These are phyloP conservation scores for Silene vulgaris DNA, from an alignment of 179 eudicot genomes.

Conservation along the genomic window DNA sequence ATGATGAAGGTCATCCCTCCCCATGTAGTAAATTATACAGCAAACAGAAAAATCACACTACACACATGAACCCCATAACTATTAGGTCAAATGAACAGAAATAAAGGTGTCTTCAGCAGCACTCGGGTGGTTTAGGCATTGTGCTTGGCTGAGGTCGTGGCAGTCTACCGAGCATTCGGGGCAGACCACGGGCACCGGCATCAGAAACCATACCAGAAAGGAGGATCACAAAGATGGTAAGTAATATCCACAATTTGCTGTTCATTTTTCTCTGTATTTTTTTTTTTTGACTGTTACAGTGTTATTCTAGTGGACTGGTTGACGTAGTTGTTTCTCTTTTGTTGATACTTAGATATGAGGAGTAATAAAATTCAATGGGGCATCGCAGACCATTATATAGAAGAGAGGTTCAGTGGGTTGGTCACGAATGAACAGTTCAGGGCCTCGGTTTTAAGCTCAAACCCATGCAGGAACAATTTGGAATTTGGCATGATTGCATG, in stretches of 20 bases:
- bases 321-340: not conserved
- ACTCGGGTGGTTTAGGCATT: conserved; percentile 13
- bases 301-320: not conserved
- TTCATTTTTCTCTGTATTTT: not conserved
- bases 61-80: not conserved
- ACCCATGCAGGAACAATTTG: no score
- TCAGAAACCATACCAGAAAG: conserved; percentile 8
- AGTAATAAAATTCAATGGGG: not conserved
- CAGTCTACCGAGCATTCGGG: not conserved
- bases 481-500: no score
- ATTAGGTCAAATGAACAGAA: conserved; percentile 13
- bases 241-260: conserved; percentile 7
- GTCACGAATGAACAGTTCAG: not conserved
- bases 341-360: not conserved
- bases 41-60: not conserved
- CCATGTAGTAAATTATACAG: not conserved
- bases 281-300: no score
- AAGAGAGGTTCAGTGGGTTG: not conserved
- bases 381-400: not conserved
- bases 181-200: not conserved
- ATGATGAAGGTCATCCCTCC: not conserved
- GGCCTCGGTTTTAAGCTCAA: no score
- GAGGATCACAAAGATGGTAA: conserved; percentile 9
- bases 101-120: not conserved
- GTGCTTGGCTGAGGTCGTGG: conserved; percentile 3